Percentiles rank a stretch among this genome's conserved stretches.
These are phyloP conservation scores for Aspergillus flavus DNA, from an alignment of 2,329 filamentous ascomycete species.

Conservation along the genomic window DNA sequence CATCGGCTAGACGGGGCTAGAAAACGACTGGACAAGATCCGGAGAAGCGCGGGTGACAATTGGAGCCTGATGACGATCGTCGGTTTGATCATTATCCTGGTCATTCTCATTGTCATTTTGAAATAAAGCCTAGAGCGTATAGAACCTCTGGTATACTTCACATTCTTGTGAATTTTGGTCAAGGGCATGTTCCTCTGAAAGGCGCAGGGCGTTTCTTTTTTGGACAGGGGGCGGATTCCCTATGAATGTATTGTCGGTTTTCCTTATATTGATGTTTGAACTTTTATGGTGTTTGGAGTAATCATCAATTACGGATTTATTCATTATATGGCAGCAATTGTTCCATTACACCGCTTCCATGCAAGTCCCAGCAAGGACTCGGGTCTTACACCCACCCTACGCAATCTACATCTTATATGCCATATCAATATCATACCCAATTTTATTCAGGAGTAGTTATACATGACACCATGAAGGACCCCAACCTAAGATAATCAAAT, in stretches of 20 bases:
- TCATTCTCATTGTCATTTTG: slow-evolving; percentile 79
- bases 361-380: neutral
- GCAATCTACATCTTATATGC: neutral
- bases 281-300: neutral
- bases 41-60: slow-evolving; percentile 76
- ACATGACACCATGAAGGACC: neutral
- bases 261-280: neutral
- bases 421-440: neutral
- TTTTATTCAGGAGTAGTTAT: neutral
- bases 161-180: neutral
- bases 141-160: neutral
- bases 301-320: neutral
- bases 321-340: neutral
- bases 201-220: slow-evolving; percentile 1
- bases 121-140: slow-evolving; percentile 56
- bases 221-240: neutral
- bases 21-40: slow-evolving; percentile 70
- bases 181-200: neutral
- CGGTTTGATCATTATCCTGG: slow-evolving; percentile 76
- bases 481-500: neutral
- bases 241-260: neutral
- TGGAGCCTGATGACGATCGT: slow-evolving; percentile 85
- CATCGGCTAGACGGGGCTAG: slow-evolving; percentile 74
- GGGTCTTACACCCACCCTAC: neutral
- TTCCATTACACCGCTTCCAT: neutral